Conservation (phyloP, 805 yeast genomes). For the Metschnikowia kofuensis region DNA sequence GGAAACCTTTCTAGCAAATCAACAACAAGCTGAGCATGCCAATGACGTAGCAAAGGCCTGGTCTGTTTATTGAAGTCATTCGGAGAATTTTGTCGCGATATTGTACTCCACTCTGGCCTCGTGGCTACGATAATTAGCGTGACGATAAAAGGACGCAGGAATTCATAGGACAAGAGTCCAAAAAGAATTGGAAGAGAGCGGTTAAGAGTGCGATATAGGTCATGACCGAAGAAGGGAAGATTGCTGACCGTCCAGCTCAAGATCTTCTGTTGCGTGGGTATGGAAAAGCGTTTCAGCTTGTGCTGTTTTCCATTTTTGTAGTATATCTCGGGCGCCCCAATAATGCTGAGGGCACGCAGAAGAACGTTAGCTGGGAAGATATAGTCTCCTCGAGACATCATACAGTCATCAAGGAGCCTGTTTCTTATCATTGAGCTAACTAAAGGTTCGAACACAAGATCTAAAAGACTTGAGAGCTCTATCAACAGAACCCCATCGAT, state of each 20-base stretch:
- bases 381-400: slow-evolving; percentile 10
- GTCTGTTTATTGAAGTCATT: background rate
- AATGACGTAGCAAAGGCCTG: slow-evolving; percentile 6
- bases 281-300: slow-evolving; percentile 18
- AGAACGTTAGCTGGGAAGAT: slow-evolving; percentile 5
- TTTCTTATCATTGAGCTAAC: slow-evolving; percentile 3
- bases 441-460: slow-evolving; percentile 7
- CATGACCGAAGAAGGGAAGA: slow-evolving; percentile 14
- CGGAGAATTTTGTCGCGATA: background rate
- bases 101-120: background rate
- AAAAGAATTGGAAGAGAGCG: slow-evolving; percentile 14
- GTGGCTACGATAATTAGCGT: slow-evolving; percentile 13
- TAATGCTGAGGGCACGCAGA: slow-evolving; percentile 9
- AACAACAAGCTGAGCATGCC: slow-evolving; percentile 14
- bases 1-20: slow-evolving; percentile 14
- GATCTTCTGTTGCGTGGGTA: slow-evolving; percentile 11
- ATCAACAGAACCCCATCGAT: slow-evolving; percentile 4
- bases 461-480: slow-evolving; percentile 8
- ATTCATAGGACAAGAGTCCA: slow-evolving; percentile 17
- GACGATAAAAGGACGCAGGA: slow-evolving; percentile 14
- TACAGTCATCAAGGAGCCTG: slow-evolving; percentile 4
- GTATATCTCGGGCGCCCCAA: slow-evolving; percentile 19
- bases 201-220: slow-evolving; percentile 1
- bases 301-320: slow-evolving; percentile 17
- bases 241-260: slow-evolving; percentile 16